These are phyloP conservation scores for Penstemon davidsonii DNA, from an alignment of 257 asterid species.

Conservation along the genomic window DNA sequence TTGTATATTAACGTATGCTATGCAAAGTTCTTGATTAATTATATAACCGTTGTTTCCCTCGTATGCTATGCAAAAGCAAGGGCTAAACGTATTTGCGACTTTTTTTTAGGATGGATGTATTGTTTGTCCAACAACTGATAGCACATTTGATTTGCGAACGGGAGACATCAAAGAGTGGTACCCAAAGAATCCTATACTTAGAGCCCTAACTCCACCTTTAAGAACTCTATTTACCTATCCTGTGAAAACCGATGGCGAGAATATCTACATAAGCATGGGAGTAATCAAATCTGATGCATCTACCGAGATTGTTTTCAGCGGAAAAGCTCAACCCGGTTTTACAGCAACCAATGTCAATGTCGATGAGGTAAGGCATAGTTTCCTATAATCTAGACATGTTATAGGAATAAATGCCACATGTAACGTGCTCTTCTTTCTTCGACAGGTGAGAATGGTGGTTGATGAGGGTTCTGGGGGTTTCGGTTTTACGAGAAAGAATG, in stretches of 20 bases:
- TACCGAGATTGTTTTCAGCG: conserved; percentile 92
- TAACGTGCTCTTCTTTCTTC: background rate
- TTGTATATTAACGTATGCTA: no score
- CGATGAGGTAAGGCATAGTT: conserved; percentile 63
- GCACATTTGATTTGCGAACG: conserved; percentile 75
- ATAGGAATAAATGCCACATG: background rate
- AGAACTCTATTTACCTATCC: conserved; percentile 63
- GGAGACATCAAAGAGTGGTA: conserved; percentile 96
- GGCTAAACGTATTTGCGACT: background rate
- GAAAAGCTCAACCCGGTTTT: conserved; percentile 92
- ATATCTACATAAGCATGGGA: conserved; percentile 63
- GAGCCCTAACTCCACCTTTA: conserved; percentile 87
- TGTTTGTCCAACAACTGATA: conserved; percentile 89
- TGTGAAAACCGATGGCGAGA: conserved; percentile 61
- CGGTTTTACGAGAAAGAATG: conserved; percentile 79
- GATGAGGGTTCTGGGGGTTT: conserved; percentile 71
- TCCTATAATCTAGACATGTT: background rate
- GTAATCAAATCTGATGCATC: conserved; percentile 48
- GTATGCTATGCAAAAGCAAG: background rate
- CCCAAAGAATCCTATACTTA: conserved; percentile 83
- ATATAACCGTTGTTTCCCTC: background rate
- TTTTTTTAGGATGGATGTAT: conserved; percentile 85
- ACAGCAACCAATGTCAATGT: conserved; percentile 84
- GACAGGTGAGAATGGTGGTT: conserved; percentile 77
- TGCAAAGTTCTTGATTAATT: background rate